Evolutionary conservation across 1,139 yeast species (phyloP).

Genomic region (Suhomyces yuchorum): DNA sequence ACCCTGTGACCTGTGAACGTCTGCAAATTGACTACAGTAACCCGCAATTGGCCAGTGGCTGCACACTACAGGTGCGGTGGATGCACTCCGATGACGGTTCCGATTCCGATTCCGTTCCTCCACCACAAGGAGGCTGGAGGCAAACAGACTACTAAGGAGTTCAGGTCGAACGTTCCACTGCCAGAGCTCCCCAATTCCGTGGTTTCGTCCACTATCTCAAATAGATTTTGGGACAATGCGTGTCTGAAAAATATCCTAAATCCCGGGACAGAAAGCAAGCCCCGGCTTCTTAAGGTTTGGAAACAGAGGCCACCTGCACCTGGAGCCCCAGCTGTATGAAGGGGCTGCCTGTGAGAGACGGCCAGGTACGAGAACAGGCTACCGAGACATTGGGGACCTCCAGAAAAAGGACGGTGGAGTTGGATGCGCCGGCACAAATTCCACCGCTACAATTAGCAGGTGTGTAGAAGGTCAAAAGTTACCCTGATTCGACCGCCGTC

Average conservation of each 20-base stretch:
- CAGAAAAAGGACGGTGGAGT: background rate
- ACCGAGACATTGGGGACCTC: background rate
- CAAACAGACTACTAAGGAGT: too few species aligned
- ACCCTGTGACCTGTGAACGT: background rate
- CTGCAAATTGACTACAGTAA: background rate
- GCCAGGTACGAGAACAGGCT: background rate
- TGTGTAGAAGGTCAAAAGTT: background rate
- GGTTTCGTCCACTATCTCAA: background rate
- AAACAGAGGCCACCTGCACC: background rate
- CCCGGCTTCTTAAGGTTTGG: background rate
- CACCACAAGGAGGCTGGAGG: too few species aligned
- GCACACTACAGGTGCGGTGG: background rate
- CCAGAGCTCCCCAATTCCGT: background rate
- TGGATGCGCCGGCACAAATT: background rate
- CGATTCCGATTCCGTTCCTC: too few species aligned
- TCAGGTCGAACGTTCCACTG: background rate
- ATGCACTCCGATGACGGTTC: too few species aligned
- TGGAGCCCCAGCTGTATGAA: background rate
- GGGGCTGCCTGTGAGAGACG: background rate
- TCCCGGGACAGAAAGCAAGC: background rate
- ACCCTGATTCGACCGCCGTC: background rate
- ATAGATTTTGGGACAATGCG: background rate
- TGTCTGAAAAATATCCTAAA: background rate
- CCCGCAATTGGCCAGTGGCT: background rate
- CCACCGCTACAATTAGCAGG: background rate